These are phyloP conservation scores for Eucommia ulmoides DNA, from an alignment of 257 asterid species.

Conservation along the genomic window DNA sequence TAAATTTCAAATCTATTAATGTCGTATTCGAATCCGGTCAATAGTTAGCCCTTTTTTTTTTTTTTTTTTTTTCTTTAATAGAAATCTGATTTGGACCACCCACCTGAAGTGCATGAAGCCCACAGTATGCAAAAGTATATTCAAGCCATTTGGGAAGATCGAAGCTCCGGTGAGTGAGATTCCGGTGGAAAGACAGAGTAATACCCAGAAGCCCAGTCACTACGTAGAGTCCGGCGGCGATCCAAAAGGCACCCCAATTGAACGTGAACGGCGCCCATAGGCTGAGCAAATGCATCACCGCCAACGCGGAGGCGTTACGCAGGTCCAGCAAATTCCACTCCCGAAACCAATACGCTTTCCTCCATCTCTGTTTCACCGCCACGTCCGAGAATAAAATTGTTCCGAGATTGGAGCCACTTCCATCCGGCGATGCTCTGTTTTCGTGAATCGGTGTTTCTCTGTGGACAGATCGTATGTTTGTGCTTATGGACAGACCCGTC, in stretches of 20 bases:
- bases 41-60: no score
- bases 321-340: slow-evolving; percentile 49
- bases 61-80: no score
- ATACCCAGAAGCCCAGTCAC: slow-evolving; percentile 72
- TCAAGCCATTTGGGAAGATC: slow-evolving; percentile 85
- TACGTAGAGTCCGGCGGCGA: slow-evolving; percentile 43
- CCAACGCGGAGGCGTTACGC: slow-evolving; percentile 35
- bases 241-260: slow-evolving; percentile 45
- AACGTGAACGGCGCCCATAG: slow-evolving; percentile 55
- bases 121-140: slow-evolving; percentile 72
- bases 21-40: no score
- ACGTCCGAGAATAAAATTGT: slow-evolving; percentile 57
- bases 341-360: slow-evolving; percentile 34
- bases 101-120: slow-evolving; percentile 82
- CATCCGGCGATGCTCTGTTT: no score
- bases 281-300: slow-evolving; percentile 47
- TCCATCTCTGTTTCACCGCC: slow-evolving; percentile 41
- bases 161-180: slow-evolving; percentile 65
- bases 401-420: no score
- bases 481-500: no score
- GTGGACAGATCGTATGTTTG: no score
- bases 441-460: no score
- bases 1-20: no score
- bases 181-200: slow-evolving; percentile 74
- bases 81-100: no score